Evolutionary conservation across 345 rosid species (phyloP), one percentile per base, ranked within the genome.

Genomic region (Eucalyptus pumila): DNA sequence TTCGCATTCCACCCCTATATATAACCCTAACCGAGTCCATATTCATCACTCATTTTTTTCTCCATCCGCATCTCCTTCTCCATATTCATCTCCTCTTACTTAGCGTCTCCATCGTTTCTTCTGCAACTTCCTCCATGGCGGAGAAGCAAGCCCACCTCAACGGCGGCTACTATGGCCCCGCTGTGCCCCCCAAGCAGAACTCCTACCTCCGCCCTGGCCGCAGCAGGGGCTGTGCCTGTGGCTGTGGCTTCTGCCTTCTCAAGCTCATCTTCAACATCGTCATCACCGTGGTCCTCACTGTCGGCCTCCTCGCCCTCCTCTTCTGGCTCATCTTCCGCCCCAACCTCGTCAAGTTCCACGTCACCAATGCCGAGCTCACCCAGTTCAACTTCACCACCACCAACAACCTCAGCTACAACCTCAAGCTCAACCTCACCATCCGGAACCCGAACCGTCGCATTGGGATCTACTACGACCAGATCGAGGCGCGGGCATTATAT

Each of bases 271-370:
- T 89, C 72, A 30, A 89, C 76, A 24, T 91, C 42, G 24, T 91
- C 88, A 7, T 91, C 52, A 69, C 92, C 87, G 60, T 86, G 60
- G 90, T 69, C 11, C 11, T 91, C 87, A 5, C 86, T 32, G 40
- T 90, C n/a, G 93, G 92, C 81, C 72, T 92, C 23, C 91, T 91
- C 51, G 48, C 85, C 87, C 52, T 93, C 76, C 24, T 93, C 50
- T 88, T 93, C 92, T 93, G 94, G 94, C 92, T 93, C 87, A 42
- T 93, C 51, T 87, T 93, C 88, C 93, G 92, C 34, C 93, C 94
- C 89, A 91, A 89, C 91, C 87, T 60, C 85, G 89, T 93, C 89
- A 91, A 92, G 56, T 90, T 90, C 88, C 91, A 93, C 65, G 93
- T 92, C 69, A 90, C 93, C 13, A 92, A 92, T 24, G 94, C 92